These are phyloP conservation scores for Fusarium proliferatum DNA, from an alignment of 2,329 filamentous ascomycete genomes.

Conservation along the genomic window DNA sequence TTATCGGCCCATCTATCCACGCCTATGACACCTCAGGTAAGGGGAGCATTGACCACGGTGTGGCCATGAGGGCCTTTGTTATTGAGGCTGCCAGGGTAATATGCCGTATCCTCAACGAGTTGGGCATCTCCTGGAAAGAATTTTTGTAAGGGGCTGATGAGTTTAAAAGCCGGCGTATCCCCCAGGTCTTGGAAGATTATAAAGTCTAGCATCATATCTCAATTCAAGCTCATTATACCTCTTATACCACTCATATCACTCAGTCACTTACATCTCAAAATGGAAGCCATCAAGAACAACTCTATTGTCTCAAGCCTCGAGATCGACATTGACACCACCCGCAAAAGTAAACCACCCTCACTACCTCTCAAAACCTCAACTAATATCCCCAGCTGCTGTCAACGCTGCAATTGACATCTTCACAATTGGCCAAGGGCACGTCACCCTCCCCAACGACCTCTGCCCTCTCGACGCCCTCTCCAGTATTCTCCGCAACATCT, in stretches of 20 bases:
- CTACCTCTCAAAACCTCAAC: not conserved
- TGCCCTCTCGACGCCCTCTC: slow-evolving; percentile 42
- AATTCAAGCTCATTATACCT: not conserved
- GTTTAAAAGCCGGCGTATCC: slow-evolving; percentile 27
- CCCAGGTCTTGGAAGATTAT: not conserved
- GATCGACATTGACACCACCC: slow-evolving; percentile 20
- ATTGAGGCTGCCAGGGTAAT: slow-evolving; percentile 39
- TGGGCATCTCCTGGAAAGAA: slow-evolving; percentile 32
- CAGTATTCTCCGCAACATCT: slow-evolving; percentile 38
- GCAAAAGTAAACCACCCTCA: slow-evolving; percentile 22
- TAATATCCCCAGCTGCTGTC: slow-evolving; percentile 40
- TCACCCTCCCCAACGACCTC: slow-evolving; percentile 36
- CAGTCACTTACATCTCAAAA: slow-evolving; percentile 23
- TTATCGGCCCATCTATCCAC: slow-evolving; percentile 46
- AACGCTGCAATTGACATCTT: slow-evolving; percentile 40
- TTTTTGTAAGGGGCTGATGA: slow-evolving; percentile 5
- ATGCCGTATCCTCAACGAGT: slow-evolving; percentile 17
- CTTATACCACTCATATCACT: not conserved
- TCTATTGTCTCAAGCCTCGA: slow-evolving; percentile 33
- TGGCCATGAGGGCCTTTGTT: slow-evolving; percentile 41
- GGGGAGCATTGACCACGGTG: slow-evolving; percentile 43
- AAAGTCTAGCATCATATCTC: slow-evolving; percentile 9
- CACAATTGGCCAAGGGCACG: slow-evolving; percentile 39
- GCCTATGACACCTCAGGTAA: slow-evolving; percentile 36
- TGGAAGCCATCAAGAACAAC: slow-evolving; percentile 41